These are phyloP conservation scores for Cadophora sp. DNA, from an alignment of 2,329 filamentous ascomycete genomes.

Conservation along the genomic window DNA sequence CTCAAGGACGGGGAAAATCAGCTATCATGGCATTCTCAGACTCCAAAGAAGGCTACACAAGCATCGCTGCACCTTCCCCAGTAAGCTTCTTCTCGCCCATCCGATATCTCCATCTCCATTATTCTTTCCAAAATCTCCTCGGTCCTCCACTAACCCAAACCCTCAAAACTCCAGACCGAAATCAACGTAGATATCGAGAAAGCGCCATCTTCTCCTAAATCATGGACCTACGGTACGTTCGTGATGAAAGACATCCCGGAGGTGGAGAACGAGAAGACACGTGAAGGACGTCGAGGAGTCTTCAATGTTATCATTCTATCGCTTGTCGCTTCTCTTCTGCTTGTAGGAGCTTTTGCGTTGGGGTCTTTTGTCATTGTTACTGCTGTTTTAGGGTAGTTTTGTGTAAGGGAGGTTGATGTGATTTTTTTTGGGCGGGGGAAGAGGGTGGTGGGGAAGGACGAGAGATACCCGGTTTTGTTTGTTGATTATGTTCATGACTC, in stretches of 20 bases:
- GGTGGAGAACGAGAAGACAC: not conserved
- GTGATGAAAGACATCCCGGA: not conserved
- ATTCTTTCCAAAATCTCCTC: too few species aligned
- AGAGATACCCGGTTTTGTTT: too few species aligned
- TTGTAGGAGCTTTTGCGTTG: not conserved
- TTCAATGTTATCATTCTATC: slow-evolving; percentile 1
- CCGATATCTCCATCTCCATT: not conserved
- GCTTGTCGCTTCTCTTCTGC: slow-evolving; percentile 1
- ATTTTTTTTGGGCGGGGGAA: too few species aligned
- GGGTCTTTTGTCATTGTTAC: not conserved
- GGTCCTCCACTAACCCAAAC: too few species aligned
- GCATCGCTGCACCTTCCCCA: not conserved
- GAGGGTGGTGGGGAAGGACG: too few species aligned
- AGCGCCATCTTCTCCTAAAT: not conserved
- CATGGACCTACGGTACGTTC: slow-evolving; percentile 6
- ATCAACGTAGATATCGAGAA: not conserved
- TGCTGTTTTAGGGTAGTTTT: not conserved
- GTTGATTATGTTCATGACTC: too few species aligned
- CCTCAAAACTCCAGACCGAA: not conserved
- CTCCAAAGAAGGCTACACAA: slow-evolving; percentile 7
- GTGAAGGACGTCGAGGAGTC: not conserved
- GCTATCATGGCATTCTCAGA: slow-evolving; percentile 3
- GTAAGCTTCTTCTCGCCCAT: not conserved
- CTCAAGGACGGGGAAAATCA: not conserved
- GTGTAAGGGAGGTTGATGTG: not conserved